Conservation (phyloP, 768 basidiomycete species). For the Pluteus cervinus region DNA sequence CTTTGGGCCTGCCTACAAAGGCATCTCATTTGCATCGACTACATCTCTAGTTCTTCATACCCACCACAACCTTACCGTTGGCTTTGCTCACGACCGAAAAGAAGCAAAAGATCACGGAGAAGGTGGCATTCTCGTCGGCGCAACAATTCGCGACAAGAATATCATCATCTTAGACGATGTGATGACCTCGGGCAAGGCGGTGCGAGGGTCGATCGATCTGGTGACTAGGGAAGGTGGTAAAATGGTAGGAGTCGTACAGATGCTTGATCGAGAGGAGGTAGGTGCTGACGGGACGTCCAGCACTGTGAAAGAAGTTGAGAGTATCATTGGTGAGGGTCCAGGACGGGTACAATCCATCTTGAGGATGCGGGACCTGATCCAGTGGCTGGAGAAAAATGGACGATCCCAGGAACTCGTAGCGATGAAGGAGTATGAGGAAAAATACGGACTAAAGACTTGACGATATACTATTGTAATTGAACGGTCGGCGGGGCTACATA, state of each 20-base stretch:
- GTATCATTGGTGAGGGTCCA: conserved; percentile 59
- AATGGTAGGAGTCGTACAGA: conserved; percentile 84
- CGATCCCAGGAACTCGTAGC: conserved; percentile 53
- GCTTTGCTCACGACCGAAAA: conserved; percentile 91
- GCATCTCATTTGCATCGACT: conserved; percentile 86
- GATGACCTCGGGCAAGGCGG: conserved; percentile 88
- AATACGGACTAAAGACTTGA: conserved; percentile 70
- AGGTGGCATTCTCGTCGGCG: conserved; percentile 87
- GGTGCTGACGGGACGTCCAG: conserved; percentile 62
- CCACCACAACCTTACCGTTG: conserved; percentile 55
- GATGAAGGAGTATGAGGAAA: conserved; percentile 75
- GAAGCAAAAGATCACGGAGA: conserved; percentile 96
- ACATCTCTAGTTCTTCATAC: conserved; percentile 73
- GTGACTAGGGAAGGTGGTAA: conserved; percentile 66
- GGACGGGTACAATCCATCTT: conserved; percentile 82
- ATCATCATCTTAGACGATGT: conserved; percentile 96
- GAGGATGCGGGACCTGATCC: conserved; percentile 79
- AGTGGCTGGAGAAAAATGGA: conserved; percentile 71
- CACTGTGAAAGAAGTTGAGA: conserved; percentile 80
- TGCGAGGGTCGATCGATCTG: conserved; percentile 74
- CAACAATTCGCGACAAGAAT: conserved; percentile 68
- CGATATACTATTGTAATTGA: no score
- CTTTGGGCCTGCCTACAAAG: conserved; percentile 98
- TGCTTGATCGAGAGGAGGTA: conserved; percentile 83
- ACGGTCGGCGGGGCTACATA: no score